These are phyloP conservation scores for Diaporthe caulivora DNA, from an alignment of 2,329 filamentous ascomycete genomes.

Conservation along the genomic window DNA sequence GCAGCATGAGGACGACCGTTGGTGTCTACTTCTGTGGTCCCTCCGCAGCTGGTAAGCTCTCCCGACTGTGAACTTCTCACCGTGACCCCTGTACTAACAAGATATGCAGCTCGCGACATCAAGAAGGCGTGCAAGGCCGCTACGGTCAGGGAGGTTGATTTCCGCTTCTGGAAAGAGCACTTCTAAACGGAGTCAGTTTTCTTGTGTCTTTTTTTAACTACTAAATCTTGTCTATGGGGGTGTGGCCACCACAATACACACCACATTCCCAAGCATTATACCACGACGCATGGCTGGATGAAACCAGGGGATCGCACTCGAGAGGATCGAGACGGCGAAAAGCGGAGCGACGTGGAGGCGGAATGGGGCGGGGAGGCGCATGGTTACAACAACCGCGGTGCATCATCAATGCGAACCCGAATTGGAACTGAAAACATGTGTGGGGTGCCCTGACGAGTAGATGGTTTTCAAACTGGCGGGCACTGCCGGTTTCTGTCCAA, in stretches of 20 bases:
- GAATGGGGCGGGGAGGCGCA: background rate
- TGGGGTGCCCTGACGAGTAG: slow-evolving; percentile 2
- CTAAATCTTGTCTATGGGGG: background rate
- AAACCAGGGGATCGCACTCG: background rate
- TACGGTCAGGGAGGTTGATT: slow-evolving; percentile 83
- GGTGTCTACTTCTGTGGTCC: slow-evolving; percentile 99
- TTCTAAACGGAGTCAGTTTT: slow-evolving; percentile 59
- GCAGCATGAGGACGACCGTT: slow-evolving; percentile 82
- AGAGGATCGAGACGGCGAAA: background rate
- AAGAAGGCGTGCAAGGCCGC: slow-evolving; percentile 82
- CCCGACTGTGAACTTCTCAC: background rate
- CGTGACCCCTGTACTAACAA: slow-evolving; percentile 50
- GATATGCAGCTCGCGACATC: slow-evolving; percentile 80
- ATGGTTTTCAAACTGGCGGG: slow-evolving; percentile 2
- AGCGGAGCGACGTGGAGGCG: background rate
- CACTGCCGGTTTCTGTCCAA: slow-evolving; percentile 9
- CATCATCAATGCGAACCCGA: background rate
- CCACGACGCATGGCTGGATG: slow-evolving; percentile 26
- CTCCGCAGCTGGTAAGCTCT: slow-evolving; percentile 71
- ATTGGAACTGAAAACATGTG: background rate
- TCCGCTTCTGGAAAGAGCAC: slow-evolving; percentile 99
- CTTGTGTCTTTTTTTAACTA: background rate
- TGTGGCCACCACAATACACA: background rate
- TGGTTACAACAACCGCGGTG: background rate
- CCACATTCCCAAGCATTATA: slow-evolving; percentile 3